A percentile compares a stretch with the other conserved stretches of the same genome.
Conservation (phyloP, 2,329 filamentous ascomycete species). For the Pyricularia sp. region DNA sequence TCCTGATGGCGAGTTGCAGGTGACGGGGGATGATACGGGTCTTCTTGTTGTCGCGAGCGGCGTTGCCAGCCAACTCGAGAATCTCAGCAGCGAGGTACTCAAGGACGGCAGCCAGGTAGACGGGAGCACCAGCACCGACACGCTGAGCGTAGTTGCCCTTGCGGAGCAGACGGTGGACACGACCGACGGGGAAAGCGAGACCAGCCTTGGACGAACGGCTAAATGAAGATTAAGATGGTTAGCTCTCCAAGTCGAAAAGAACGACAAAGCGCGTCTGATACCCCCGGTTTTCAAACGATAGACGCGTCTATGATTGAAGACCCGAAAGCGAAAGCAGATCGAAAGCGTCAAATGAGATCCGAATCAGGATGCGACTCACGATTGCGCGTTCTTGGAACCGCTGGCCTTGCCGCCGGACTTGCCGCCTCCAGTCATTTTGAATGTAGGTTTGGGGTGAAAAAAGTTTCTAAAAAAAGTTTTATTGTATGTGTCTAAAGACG, state of each 20-base stretch:
- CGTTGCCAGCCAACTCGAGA: constrained; percentile 93
- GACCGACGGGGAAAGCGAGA: constrained; percentile 96
- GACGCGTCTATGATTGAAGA: background rate
- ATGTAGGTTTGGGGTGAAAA: constrained; percentile 24
- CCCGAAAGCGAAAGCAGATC: background rate
- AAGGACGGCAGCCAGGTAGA: constrained; percentile 95
- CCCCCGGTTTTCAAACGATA: constrained; percentile 3
- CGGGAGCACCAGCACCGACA: constrained; percentile 94
- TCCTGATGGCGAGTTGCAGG: constrained; percentile 92
- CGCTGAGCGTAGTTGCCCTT: constrained; percentile 99
- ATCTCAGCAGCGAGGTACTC: constrained; percentile 98
- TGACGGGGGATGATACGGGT: constrained; percentile 99
- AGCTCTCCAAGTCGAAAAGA: constrained; percentile 14
- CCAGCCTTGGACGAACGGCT: constrained; percentile 99
- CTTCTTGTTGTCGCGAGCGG: constrained; percentile 98
- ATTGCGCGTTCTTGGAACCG: constrained; percentile 98
- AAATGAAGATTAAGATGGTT: constrained; percentile 17
- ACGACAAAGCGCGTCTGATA: background rate
- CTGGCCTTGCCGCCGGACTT: constrained; percentile 99
- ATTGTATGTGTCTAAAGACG: background rate
- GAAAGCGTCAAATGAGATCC: background rate
- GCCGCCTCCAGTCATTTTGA: constrained; percentile 99
- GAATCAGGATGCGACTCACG: constrained; percentile 49
- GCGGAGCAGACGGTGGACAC: constrained; percentile 97
- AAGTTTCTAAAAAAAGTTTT: constrained; percentile 9